Percentiles rank a stretch among this genome's conserved stretches.
phyloP scores from a whole-genome alignment of 306 rosid genomes.

The Argentina anserina region DNA sequence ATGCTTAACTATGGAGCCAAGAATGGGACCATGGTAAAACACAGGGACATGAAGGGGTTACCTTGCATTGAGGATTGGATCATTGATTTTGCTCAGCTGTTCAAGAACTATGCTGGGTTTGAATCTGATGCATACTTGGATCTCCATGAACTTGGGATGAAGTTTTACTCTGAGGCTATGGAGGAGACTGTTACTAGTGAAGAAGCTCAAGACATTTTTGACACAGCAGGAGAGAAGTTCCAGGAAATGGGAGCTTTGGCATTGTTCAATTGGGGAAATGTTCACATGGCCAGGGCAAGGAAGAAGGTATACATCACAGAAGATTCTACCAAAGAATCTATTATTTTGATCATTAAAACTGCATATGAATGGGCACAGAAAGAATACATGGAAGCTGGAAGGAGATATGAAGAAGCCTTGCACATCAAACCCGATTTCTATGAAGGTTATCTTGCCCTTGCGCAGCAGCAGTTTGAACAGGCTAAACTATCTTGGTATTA shows the following conservation, averaged over 20 bases:
- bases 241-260: constrained; percentile 95
- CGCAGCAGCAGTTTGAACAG: constrained; percentile 70
- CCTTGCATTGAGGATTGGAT: constrained; percentile 93
- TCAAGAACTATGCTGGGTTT: constrained; percentile 72
- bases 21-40: constrained; percentile 38
- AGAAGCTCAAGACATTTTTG: constrained; percentile 78
- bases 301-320: constrained; percentile 61
- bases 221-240: constrained; percentile 71
- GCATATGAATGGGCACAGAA: constrained; percentile 68
- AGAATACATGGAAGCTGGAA: constrained; percentile 65
- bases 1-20: constrained; percentile 27
- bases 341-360: constrained; percentile 41
- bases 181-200: constrained; percentile 84
- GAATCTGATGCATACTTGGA: constrained; percentile 75
- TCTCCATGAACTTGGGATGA: constrained; percentile 80
- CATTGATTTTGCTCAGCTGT: constrained; percentile 67
- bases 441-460: constrained; percentile 79
- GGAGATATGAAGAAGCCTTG: constrained; percentile 69
- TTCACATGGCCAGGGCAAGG: constrained; percentile 76
- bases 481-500: constrained; percentile 84
- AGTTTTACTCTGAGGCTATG: constrained; percentile 90
- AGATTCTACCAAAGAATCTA: constrained; percentile 47
- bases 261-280: constrained; percentile 94
- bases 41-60: constrained; percentile 40
- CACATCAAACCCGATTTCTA: constrained; percentile 69